Evolutionary conservation across 2,329 filamentous ascomycete genomes (phyloP).

Genomic region (Apiospora phragmitis): DNA sequence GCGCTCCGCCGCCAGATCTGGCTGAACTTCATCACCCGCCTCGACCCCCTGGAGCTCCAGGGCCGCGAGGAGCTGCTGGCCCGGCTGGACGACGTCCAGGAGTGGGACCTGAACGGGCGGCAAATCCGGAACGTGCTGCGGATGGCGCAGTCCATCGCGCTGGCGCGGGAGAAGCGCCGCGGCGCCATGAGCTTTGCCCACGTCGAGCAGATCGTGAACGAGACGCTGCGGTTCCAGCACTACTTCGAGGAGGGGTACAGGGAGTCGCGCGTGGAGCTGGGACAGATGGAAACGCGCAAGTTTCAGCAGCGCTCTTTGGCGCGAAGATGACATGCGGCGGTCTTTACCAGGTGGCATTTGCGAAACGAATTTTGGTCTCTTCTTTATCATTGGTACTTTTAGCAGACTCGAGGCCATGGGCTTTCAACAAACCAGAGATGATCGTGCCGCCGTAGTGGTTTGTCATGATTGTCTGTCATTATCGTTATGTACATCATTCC

Average conservation of each 20-base stretch:
- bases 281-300: neutral
- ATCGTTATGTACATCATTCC: neutral
- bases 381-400: too few relatives aligned
- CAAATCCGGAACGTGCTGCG: neutral
- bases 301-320: neutral
- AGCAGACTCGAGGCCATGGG: too few relatives aligned
- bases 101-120: neutral
- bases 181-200: neutral
- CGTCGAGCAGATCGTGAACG: neutral
- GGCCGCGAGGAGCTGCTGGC: neutral
- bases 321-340: neutral
- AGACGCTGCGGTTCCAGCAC: neutral
- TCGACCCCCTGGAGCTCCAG: neutral
- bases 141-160: neutral
- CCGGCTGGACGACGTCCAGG: neutral
- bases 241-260: neutral
- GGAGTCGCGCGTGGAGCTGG: neutral
- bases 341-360: neutral
- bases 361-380: too few relatives aligned
- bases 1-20: neutral
- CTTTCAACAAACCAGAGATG: too few relatives aligned
- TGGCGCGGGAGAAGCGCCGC: neutral
- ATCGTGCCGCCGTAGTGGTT: too few relatives aligned
- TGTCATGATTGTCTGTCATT: neutral
- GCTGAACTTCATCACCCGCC: neutral